Evolutionary conservation across 2,329 filamentous ascomycete species (phyloP), one percentile per base, ranked within the genome.

Genomic region (Botrytis tulipae): DNA sequence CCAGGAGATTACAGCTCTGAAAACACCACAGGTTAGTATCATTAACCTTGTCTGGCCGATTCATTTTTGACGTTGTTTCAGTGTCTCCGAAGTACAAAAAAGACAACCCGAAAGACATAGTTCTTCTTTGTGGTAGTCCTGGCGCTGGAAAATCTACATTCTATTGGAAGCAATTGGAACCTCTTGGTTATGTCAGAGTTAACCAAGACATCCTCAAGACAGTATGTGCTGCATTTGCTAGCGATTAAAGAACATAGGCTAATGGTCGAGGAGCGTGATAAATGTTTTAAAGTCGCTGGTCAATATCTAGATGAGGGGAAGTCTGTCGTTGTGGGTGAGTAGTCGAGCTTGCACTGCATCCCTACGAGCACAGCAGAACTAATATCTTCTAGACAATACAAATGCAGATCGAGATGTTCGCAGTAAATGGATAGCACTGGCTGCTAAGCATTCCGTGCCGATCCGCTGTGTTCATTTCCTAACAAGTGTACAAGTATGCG

Each of bases 101-200:
- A 83, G 87, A 85, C 70, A 89, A 91, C 78, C 82, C 87, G 9
- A 82, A 90, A 76, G 95, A 98, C 72, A 84, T 98, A 22, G 88
- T 98, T 37, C 82, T 98, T 12, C 93, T 97, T 81, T 95, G 93
- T 79, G 96, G 96, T 1, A 93, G 93, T 66, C 96, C 96, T 0
- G 95, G 93, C 1, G 90, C 94, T 14, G 96, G 96, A 29, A 98
- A 99, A 83, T 97, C 93, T 57, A 95, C 94, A 0, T 97, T 96
- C 79, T 98, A 92, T 83, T 93, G 91, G 89, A 90, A 87, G 75
- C 84, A 92, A 76, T 84, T 98, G 51, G 86, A 94, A 80, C 92
- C 92, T 37, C 83, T 96, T 42, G 92, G 91, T 5, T 98, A 97
- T 81, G 88, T 90, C 80, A 89, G 96, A 66, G 89, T 98, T 44